These are phyloP conservation scores for Gliomastix tumulicola DNA, from an alignment of 2,329 filamentous ascomycete genomes.

Conservation along the genomic window DNA sequence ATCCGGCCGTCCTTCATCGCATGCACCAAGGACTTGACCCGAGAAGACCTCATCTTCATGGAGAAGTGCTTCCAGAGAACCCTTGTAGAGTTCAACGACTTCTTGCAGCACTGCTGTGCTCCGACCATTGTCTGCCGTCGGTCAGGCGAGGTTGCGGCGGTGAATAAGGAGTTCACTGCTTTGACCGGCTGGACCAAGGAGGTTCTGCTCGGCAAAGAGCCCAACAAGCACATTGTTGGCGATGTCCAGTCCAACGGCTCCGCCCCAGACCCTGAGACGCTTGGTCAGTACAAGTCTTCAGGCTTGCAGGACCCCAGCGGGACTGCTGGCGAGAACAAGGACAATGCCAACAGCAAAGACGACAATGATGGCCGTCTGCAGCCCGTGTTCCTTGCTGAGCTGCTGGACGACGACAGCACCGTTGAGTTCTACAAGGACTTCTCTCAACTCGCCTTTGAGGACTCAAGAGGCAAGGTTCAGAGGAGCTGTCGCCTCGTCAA, in stretches of 20 bases:
- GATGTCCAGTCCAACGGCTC: conserved; percentile 27
- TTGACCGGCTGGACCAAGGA: conserved; percentile 92
- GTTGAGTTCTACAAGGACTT: conserved; percentile 97
- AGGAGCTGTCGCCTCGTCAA: conserved; percentile 82
- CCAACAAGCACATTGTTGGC: conserved; percentile 81
- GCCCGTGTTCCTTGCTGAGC: conserved; percentile 83
- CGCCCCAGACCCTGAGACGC: background rate
- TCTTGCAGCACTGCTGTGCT: conserved; percentile 80
- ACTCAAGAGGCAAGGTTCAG: conserved; percentile 78
- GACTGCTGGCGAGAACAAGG: conserved; percentile 44
- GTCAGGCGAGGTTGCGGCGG: conserved; percentile 89
- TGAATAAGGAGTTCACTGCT: conserved; percentile 95
- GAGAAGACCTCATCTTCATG: conserved; percentile 91
- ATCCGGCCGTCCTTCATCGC: conserved; percentile 92
- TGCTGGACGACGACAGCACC: conserved; percentile 89
- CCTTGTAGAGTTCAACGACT: conserved; percentile 87
- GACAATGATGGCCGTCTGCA: conserved; percentile 48
- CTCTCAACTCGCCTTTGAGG: conserved; percentile 83
- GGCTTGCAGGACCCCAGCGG: conserved; percentile 25
- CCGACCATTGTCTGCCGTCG: conserved; percentile 88
- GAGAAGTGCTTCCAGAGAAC: conserved; percentile 95
- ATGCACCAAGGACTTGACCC: conserved; percentile 80
- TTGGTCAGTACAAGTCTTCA: too few relatives aligned
- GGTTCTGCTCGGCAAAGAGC: conserved; percentile 77
- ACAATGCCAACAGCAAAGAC: conserved; percentile 34